phyloP scores from a whole-genome alignment of 2,329 filamentous ascomycete genomes.

The Allantophomopsis cytisporea region DNA sequence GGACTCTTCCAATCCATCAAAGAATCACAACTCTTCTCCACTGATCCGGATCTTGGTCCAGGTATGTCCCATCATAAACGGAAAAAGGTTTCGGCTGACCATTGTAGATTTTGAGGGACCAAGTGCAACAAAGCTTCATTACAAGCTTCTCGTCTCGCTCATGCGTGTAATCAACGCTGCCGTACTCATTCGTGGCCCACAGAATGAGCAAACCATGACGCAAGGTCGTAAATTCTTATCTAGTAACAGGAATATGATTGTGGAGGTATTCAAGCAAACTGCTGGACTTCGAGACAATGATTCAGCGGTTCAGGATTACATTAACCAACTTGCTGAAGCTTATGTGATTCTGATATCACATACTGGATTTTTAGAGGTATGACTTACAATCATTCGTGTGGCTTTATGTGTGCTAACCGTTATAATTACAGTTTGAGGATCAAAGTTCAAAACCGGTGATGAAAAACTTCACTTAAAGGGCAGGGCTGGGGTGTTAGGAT shows the following conservation, averaged over 20 bases:
- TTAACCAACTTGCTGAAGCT: slow-evolving; percentile 71
- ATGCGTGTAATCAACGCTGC: slow-evolving; percentile 72
- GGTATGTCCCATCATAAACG: slow-evolving; percentile 23
- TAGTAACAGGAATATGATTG: slow-evolving; percentile 72
- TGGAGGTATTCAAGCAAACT: slow-evolving; percentile 81
- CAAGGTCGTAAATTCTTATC: slow-evolving; percentile 70
- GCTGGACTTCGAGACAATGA: slow-evolving; percentile 54
- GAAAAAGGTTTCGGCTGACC: slow-evolving; percentile 3
- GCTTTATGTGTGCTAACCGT: neutral
- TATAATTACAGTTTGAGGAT: slow-evolving; percentile 24
- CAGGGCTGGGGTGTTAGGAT: no score
- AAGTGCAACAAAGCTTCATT: slow-evolving; percentile 26
- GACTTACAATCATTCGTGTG: slow-evolving; percentile 13
- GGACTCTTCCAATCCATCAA: slow-evolving; percentile 75
- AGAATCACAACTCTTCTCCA: slow-evolving; percentile 72
- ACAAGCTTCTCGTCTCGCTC: slow-evolving; percentile 67
- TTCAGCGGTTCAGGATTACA: slow-evolving; percentile 36
- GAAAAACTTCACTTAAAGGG: no score
- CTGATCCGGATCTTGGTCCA: slow-evolving; percentile 85
- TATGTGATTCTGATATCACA: slow-evolving; percentile 73
- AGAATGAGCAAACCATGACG: slow-evolving; percentile 59
- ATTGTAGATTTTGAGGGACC: slow-evolving; percentile 14
- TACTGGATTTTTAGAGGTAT: slow-evolving; percentile 77
- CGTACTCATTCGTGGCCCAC: slow-evolving; percentile 66
- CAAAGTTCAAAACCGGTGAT: slow-evolving; percentile 4